Evolutionary conservation across 176 grass and related monocot genomes (phyloP), one percentile per base, ranked within the genome.

Genomic region (Luzula sylvatica): DNA sequence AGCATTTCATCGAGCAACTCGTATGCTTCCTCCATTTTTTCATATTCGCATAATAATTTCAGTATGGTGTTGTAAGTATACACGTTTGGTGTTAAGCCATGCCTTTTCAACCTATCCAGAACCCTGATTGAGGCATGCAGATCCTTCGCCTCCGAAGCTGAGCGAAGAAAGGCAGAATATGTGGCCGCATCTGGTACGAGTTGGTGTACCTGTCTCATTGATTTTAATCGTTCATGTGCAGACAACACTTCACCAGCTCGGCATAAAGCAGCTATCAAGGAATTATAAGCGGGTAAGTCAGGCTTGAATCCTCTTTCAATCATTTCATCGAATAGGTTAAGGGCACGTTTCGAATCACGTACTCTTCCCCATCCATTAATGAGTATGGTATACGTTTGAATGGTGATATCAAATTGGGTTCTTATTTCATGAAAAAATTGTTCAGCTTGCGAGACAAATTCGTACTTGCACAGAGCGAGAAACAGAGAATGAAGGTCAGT

Each of bases 31-130:
- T 60, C 68, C 39, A 80, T 25, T 66, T 77, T 79, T 26, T 77
- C 85, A 48, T 73, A 29, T 38, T 87, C 75, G 7, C 92, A 98
- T 9, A 86, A 44, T 50, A 90, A 55, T 25, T 67, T 60, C 38
- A 87, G 65, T 20, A 98, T 54, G 15, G 71, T 71, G 73, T 92
- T 98, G 27, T 98, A 98, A 13, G 81, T 80, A 45, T 77, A 87
- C 13, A 86, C 71, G 69, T 98, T 87, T 25, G 92, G 85, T 39
- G 64, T 83, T 12, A 98, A 78, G 28, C 74, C 42, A 5, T 0
- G 45, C 2, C 16, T 59, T 2, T 30, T 53, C 82, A 94, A 87
- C 57, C 82, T 87, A 73, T 94, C 87, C 53, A 94, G 72, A 45
- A 82, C 63, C 38, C 39, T 73, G 53, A 83, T 50, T 48, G 78